These are phyloP conservation scores for Penicillium brevicompactum DNA, from an alignment of 2,329 filamentous ascomycete genomes.

Conservation along the genomic window DNA sequence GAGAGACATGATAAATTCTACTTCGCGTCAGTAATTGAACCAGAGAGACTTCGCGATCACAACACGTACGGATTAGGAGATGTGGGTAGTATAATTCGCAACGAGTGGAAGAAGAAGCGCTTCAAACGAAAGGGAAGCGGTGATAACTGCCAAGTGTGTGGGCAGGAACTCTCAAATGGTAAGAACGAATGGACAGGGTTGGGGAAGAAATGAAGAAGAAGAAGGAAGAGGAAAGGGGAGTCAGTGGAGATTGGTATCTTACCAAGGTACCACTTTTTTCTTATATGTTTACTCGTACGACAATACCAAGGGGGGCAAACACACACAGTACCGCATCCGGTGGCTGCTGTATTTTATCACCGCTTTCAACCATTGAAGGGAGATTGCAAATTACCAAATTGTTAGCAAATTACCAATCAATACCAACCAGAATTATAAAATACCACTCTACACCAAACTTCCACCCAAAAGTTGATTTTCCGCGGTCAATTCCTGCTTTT, in stretches of 20 bases:
- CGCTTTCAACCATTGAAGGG: not conserved
- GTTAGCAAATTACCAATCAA: not conserved
- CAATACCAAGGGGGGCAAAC: slow-evolving; percentile 16
- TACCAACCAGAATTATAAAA: not conserved
- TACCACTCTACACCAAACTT: not conserved
- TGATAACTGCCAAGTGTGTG: slow-evolving; percentile 3
- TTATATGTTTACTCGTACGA: not conserved
- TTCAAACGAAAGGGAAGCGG: slow-evolving; percentile 31
- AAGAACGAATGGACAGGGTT: slow-evolving; percentile 33
- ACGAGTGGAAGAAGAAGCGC: slow-evolving; percentile 14
- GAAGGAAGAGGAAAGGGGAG: slow-evolving; percentile 38
- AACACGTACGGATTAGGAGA: slow-evolving; percentile 28
- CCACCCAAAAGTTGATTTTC: not conserved
- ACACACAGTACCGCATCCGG: slow-evolving; percentile 25
- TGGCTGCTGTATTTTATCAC: slow-evolving; percentile 1
- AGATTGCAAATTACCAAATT: not conserved
- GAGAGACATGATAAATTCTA: slow-evolving; percentile 49
- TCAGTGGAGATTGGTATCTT: slow-evolving; percentile 28
- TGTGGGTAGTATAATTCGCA: slow-evolving; percentile 30
- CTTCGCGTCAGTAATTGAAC: slow-evolving; percentile 7
- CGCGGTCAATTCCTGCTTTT: slow-evolving; percentile 16
- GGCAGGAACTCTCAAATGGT: slow-evolving; percentile 16
- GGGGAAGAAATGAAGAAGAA: slow-evolving; percentile 35
- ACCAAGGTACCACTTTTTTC: slow-evolving; percentile 17
- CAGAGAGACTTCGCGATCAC: not conserved